Evolutionary conservation across 768 basidiomycete genomes (phyloP).

Genomic region (Austroboletus festivus): DNA sequence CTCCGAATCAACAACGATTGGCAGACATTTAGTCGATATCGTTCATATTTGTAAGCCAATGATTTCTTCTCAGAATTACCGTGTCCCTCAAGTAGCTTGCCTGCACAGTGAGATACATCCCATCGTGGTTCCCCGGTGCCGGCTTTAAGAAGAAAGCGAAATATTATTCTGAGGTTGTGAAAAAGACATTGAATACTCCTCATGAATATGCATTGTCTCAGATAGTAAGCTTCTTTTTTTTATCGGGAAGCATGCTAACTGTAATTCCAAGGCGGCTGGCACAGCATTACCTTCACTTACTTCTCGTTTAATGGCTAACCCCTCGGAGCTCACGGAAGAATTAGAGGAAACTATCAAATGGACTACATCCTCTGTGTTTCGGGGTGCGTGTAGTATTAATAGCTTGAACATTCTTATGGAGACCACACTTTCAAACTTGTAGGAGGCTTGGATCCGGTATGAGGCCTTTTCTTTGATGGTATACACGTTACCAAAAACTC

Average conservation of each 20-base stretch:
- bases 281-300: conserved; percentile 6
- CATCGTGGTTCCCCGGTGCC: conserved; percentile 31
- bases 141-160: conserved; percentile 30
- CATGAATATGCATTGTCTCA: conserved; percentile 40
- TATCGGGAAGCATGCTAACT: not conserved
- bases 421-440: too few species aligned
- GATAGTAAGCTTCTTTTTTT: conserved; percentile 39
- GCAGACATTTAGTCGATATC: conserved; percentile 8
- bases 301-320: conserved; percentile 2
- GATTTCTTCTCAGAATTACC: too few species aligned
- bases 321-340: not conserved
- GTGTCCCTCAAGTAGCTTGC: not conserved
- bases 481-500: not conserved
- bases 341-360: conserved; percentile 14
- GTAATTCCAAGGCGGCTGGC: conserved; percentile 5
- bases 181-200: conserved; percentile 44
- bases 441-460: conserved; percentile 14
- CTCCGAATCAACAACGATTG: not conserved
- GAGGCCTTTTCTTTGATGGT: too few species aligned
- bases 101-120: conserved; percentile 19
- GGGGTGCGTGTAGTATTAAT: not conserved
- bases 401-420: not conserved
- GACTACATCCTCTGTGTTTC: conserved; percentile 7
- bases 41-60: conserved; percentile 8
- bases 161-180: conserved; percentile 26